Evolutionary conservation across 1,284 basidiomycete species (phyloP).

Genomic region (Fomitiporia mediterranea): DNA sequence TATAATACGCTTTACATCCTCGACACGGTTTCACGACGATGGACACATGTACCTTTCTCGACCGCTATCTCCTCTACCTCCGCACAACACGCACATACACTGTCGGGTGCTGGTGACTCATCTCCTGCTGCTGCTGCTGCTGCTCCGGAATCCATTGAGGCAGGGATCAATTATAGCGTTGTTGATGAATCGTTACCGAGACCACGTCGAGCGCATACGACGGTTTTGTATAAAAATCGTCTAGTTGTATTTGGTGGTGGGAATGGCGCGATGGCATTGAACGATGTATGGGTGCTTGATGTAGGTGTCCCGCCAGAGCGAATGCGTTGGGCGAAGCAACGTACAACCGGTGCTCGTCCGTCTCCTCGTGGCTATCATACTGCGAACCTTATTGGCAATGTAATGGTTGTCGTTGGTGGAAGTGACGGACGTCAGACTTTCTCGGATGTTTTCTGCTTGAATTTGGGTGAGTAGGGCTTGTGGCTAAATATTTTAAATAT

Average conservation of each 20-base stretch:
- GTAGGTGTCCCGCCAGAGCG: constrained; percentile 41
- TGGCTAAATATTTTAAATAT: background rate
- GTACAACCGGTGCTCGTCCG: constrained; percentile 49
- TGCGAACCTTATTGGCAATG: constrained; percentile 78
- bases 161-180: background rate
- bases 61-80: constrained; percentile 23
- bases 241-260: constrained; percentile 91
- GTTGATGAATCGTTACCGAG: constrained; percentile 36
- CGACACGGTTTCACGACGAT: constrained; percentile 70
- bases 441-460: constrained; percentile 82
- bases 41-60: constrained; percentile 49
- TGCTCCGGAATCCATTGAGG: constrained; percentile 24
- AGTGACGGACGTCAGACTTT: constrained; percentile 79
- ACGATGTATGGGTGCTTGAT: constrained; percentile 88
- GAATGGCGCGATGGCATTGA: constrained; percentile 83
- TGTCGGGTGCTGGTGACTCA: constrained; percentile 1
- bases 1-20: constrained; percentile 78
- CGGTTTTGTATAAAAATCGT: constrained; percentile 68
- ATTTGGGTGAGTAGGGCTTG: constrained; percentile 57
- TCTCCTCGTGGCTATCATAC: constrained; percentile 86
- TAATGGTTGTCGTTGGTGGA: constrained; percentile 81
- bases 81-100: constrained; percentile 17
- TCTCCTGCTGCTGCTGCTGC: constrained; percentile 8
- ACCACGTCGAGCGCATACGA: constrained; percentile 83
- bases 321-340: constrained; percentile 62